These are phyloP conservation scores for Periconia sp. DNA, from an alignment of 2,329 filamentous ascomycete species.

Conservation along the genomic window DNA sequence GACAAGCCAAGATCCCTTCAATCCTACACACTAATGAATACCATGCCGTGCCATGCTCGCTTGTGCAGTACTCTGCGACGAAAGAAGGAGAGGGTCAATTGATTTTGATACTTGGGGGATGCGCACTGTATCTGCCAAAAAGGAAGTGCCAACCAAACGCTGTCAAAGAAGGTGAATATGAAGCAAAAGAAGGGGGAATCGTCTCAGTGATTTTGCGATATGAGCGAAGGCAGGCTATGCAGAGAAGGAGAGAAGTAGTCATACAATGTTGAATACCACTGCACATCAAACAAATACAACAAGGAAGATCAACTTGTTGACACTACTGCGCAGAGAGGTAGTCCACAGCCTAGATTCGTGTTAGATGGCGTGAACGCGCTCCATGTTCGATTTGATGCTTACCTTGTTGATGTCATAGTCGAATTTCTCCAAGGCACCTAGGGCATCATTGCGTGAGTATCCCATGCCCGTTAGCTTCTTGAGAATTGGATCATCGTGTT, in stretches of 20 bases:
- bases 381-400: constrained; percentile 16
- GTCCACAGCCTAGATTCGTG: constrained; percentile 33
- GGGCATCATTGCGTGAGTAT: constrained; percentile 71
- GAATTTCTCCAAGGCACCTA: constrained; percentile 85
- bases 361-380: constrained; percentile 16
- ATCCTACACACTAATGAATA: neutral
- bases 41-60: neutral
- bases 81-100: neutral
- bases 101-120: neutral
- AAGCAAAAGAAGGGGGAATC: constrained; percentile 21
- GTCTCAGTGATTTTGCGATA: constrained; percentile 3
- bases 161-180: constrained; percentile 16
- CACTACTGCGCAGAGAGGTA: constrained; percentile 28
- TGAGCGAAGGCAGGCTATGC: constrained; percentile 22
- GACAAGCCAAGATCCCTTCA: neutral
- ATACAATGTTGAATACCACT: constrained; percentile 27
- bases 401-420: constrained; percentile 97
- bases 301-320: neutral
- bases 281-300: constrained; percentile 8
- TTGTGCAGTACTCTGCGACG: neutral
- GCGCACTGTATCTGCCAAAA: neutral
- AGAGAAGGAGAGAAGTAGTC: constrained; percentile 29
- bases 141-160: neutral
- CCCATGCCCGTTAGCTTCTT: constrained; percentile 91
- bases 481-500: constrained; percentile 87